Percentiles rank a stretch among this genome's conserved stretches.
Evolutionary conservation across 495 filamentous ascomycete genomes (phyloP).

Genomic region (Cercophora scortea): DNA sequence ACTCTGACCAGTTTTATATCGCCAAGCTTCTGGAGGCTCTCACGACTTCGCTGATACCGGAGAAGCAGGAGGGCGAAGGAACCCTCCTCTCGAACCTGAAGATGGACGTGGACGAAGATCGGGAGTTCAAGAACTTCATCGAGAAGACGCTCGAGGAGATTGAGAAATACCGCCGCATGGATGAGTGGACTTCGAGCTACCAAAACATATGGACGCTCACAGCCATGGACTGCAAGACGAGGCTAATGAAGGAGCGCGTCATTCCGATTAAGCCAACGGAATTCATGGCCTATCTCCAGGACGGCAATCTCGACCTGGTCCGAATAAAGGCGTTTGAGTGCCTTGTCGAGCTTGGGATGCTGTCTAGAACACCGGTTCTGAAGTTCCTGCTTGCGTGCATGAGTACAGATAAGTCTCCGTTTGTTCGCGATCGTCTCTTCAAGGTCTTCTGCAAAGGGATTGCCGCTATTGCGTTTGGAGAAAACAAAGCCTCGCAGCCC

Average conservation of each 20-base stretch:
- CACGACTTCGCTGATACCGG: constrained; percentile 64
- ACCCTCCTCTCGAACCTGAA: constrained; percentile 28
- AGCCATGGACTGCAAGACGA: constrained; percentile 68
- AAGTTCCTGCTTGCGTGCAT: constrained; percentile 63
- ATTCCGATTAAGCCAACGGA: constrained; percentile 53
- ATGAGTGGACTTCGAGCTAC: constrained; percentile 87
- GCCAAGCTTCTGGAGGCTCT: constrained; percentile 73
- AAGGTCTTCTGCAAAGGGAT: constrained; percentile 61
- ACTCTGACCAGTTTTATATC: constrained; percentile 82
- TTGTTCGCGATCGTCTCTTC: constrained; percentile 63
- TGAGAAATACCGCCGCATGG: constrained; percentile 81
- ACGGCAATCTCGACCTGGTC: constrained; percentile 70
- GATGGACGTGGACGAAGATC: constrained; percentile 30
- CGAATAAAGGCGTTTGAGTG: constrained; percentile 77
- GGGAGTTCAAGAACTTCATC: constrained; percentile 45
- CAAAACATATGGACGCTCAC: constrained; percentile 85
- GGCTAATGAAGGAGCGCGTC: constrained; percentile 63
- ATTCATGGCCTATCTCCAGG: constrained; percentile 73
- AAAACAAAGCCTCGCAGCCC: constrained; percentile 29
- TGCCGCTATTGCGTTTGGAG: constrained; percentile 73
- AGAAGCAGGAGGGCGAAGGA: constrained; percentile 45
- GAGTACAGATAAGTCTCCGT: constrained; percentile 72
- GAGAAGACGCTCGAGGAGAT: constrained; percentile 73
- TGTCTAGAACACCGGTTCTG: constrained; percentile 53
- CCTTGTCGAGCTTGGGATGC: constrained; percentile 68